These are phyloP conservation scores for Tilletiopsis washingtonensis DNA, from an alignment of 1,284 basidiomycete species.

Conservation along the genomic window DNA sequence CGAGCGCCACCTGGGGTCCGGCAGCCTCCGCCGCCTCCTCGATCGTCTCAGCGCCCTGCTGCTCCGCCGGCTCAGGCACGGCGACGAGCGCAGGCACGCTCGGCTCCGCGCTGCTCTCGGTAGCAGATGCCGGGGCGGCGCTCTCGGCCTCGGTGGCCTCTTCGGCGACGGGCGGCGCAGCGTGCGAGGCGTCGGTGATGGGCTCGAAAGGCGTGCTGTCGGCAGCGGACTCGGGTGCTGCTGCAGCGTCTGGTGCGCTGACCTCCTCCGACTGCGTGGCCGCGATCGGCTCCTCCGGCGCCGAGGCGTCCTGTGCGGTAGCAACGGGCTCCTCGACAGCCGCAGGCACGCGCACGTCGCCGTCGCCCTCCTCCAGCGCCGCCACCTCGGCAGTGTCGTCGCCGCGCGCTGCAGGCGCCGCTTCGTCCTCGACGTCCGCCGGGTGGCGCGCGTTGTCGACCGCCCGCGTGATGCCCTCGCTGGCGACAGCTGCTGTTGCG, in stretches of 20 bases:
- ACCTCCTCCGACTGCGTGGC: too few relatives aligned
- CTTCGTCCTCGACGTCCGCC: too few relatives aligned
- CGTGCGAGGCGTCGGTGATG: background rate
- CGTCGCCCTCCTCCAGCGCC: too few relatives aligned
- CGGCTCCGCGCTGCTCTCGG: background rate
- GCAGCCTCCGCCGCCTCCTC: background rate
- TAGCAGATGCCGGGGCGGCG: too few relatives aligned
- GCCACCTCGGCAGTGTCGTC: background rate
- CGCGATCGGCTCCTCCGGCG: too few relatives aligned
- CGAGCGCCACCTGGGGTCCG: background rate
- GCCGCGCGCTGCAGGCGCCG: too few relatives aligned
- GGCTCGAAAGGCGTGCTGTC: background rate
- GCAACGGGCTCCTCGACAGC: too few relatives aligned
- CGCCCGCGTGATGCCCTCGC: background rate
- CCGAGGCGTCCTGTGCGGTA: too few relatives aligned
- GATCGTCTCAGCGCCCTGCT: background rate
- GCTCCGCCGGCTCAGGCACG: background rate
- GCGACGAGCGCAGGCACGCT: background rate
- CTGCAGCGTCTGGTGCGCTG: background rate
- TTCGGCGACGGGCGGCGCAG: background rate
- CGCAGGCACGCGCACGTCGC: too few relatives aligned
- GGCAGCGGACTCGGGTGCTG: background rate
- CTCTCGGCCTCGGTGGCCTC: too few relatives aligned
- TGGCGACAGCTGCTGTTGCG: slow-evolving; percentile 3
- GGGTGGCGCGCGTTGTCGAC: background rate